Base-by-base conservation (phyloP, 257 asterid species). In the Paulownia fortunei region DNA sequence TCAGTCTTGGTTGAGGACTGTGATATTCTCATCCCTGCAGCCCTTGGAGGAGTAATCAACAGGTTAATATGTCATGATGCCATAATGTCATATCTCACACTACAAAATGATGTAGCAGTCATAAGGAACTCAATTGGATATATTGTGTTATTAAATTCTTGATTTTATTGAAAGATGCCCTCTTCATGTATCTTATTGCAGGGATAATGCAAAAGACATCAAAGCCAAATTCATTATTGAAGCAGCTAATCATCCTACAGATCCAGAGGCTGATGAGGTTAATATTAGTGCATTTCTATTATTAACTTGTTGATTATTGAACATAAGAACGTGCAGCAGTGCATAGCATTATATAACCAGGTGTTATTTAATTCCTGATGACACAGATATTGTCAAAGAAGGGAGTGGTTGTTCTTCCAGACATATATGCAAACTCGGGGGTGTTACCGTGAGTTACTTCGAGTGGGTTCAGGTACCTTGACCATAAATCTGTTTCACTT, bases 231-330 rank as follows among this genome's bases (percentile, higher is more conserved):
- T 90, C 74, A 89, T 94, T 3, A 85, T 92, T 19, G 97, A 92
- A 82, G 97, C 93, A 19, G 97, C 97, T 15, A 90, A 92, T 56
- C 98, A 93, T 73, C 98, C 98, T 2, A 92, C 97, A 15, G 98
- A 93, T 77, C 98, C 98, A 3, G 98, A 94, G 66, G 98, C 87
- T 15, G 98, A 94, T 80, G 95, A 94, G 92, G 97, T 92, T 37
- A 82, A 79, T 60, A 63, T 26, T 59, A 3, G n/a, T 6, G 12
- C 18, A 47, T 5, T 63, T 26, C 1, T 41, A 6, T 16, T 18
- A 30, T 21, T 51, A 13, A 59, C 4, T 6, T 36, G 4, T 56
- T 36, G 18, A 44, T 19, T 24, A 9, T 37, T 44, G 73, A 54
- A 21, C 44, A 37, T 15, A 26, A n/a, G n/a, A n/a, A n/a, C n/a